Evolutionary conservation across 2,329 filamentous ascomycete species (phyloP), one percentile per base, ranked within the genome.

Genomic region (Microsporum audouinii): DNA sequence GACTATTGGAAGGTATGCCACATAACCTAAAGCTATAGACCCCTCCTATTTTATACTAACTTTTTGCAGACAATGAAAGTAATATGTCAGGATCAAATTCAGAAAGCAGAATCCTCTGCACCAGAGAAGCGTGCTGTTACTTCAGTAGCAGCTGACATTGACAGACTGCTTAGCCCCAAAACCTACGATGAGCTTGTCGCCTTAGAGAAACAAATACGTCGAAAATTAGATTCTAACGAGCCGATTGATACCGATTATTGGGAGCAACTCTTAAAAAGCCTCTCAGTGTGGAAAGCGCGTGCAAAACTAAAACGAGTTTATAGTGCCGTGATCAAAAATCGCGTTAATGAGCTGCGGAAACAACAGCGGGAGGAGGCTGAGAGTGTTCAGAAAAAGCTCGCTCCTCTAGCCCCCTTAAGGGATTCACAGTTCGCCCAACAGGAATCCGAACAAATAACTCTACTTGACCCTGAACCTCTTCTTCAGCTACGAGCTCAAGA

Each of bases 201-300:
- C 17, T 79, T 99, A 57, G 92, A 99, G 75, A 83, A 80, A 65
- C 91, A 97, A 76, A 94, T 99, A 72, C 85, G 85, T 71, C 79
- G 81, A 14, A 99, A 99, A 77, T 78, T 99, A 56, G 82, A 86
- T 59, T 95, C 90, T 5, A 87, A 96, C 70, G 91, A 96, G 70
- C 86, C 89, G 7, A 92, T 99, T 66, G 94, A 99, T 73, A 90
- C 88, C 1, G 94, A 99, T 75, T 99, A 97, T 73, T 99, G 94
- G 94, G 90, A 95, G 71, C 89, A 96, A 71, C 79, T 99, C 14
- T 79, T 99, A 63, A 86, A 86, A 66, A 95, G 87, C 70, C 78
- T 99, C 64, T 80, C 88, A 5, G 85, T 96, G 0, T 96, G 89
- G 85, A 97, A 97, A 76, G 90, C 94, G 38, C 91, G 89, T 72